phyloP scores from a whole-genome alignment of 495 filamentous ascomycete genomes.

The Cenococcum geophilum region DNA sequence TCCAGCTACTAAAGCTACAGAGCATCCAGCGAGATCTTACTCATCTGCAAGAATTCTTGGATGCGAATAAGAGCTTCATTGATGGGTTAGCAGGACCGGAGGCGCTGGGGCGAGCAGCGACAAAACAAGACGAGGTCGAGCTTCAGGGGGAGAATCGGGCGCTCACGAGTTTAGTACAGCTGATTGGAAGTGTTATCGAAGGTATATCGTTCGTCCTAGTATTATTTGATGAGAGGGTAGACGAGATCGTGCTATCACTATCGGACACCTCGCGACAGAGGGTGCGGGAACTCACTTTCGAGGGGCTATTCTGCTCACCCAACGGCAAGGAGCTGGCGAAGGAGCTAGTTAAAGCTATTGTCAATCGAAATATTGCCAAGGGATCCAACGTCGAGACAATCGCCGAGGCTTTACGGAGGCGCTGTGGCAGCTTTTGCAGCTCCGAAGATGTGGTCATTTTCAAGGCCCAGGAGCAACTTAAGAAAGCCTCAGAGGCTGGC shows the following conservation, averaged over 20 bases:
- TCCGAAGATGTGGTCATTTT: conserved; percentile 95
- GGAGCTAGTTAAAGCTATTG: conserved; percentile 93
- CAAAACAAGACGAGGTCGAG: conserved; percentile 80
- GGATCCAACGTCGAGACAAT: conserved; percentile 96
- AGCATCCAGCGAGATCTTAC: conserved; percentile 74
- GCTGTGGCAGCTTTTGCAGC: conserved; percentile 94
- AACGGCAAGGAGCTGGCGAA: conserved; percentile 88
- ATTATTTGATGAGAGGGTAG: conserved; percentile 83
- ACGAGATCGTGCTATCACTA: conserved; percentile 81
- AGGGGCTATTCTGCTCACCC: conserved; percentile 71
- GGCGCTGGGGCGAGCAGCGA: conserved; percentile 60
- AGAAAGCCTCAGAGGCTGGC: conserved; percentile 72
- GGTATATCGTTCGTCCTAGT: conserved; percentile 93
- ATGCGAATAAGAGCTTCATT: conserved; percentile 79
- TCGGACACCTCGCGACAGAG: conserved; percentile 59
- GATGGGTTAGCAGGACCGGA: conserved; percentile 86
- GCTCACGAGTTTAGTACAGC: conserved; percentile 70
- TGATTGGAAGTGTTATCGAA: conserved; percentile 83
- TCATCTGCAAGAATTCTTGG: conserved; percentile 70
- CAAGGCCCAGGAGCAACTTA: conserved; percentile 92
- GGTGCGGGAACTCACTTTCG: conserved; percentile 72
- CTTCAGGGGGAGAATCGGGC: conserved; percentile 91
- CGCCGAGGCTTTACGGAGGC: conserved; percentile 79
- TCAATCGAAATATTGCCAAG: conserved; percentile 92
- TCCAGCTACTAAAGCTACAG: conserved; percentile 59